Evolutionary conservation across 2,329 filamentous ascomycete species (phyloP).

Genomic region (Cyphellophora attinorum): DNA sequence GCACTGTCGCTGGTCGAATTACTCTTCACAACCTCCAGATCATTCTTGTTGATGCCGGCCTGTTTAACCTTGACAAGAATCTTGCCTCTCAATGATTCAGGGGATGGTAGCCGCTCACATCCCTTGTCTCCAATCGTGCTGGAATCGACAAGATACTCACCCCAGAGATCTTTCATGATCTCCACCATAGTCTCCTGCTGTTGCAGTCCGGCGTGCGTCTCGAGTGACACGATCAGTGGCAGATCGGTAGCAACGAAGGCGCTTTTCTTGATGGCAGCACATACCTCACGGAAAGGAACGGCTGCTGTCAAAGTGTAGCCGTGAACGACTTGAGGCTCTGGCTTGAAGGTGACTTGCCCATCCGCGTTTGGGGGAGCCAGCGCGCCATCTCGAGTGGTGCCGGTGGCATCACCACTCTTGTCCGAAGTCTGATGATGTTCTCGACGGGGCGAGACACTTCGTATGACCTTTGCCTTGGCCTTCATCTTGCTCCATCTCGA

Average conservation of each 20-base stretch:
- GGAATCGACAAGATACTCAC: conserved; percentile 59
- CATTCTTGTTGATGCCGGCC: conserved; percentile 34
- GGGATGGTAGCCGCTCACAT: conserved; percentile 47
- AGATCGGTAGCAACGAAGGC: conserved; percentile 68
- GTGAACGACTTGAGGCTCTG: conserved; percentile 73
- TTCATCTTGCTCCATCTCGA: conserved; percentile 15
- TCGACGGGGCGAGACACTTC: neutral
- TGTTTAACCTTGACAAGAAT: conserved; percentile 78
- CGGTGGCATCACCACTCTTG: neutral
- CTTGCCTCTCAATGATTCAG: conserved; percentile 64
- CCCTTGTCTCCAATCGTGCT: conserved; percentile 33
- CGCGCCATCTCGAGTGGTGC: neutral
- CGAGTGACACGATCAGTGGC: conserved; percentile 83
- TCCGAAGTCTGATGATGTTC: neutral
- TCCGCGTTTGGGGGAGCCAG: conserved; percentile 2
- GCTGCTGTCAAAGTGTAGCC: conserved; percentile 78
- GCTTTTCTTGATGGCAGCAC: conserved; percentile 64
- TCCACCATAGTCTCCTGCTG: conserved; percentile 90
- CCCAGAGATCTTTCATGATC: conserved; percentile 88
- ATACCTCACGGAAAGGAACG: conserved; percentile 82
- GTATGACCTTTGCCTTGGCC: conserved; percentile 14
- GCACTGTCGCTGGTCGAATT: conserved; percentile 29
- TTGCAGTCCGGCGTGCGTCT: conserved; percentile 72
- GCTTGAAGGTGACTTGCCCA: conserved; percentile 22
- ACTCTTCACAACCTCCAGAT: conserved; percentile 19